Evolutionary conservation across 2,329 filamentous ascomycete genomes (phyloP).

Genomic region (Lithohypha guttulata): DNA sequence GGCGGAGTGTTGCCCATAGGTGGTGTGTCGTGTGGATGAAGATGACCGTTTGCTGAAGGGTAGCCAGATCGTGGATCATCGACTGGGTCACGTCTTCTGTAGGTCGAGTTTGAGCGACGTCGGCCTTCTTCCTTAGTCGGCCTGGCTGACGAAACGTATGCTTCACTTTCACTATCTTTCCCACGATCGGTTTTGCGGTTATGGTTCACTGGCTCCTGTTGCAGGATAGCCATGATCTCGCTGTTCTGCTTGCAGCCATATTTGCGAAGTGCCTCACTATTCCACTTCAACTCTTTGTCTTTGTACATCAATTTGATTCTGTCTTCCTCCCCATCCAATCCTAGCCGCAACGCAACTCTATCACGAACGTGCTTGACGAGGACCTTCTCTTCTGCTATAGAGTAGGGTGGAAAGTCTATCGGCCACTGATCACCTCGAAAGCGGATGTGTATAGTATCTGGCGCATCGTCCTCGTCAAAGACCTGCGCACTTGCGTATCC

Average conservation of each 20-base stretch:
- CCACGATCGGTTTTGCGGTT: constrained; percentile 16
- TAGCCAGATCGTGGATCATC: constrained; percentile 4
- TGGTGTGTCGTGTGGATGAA: constrained; percentile 7
- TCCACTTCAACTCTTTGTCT: constrained; percentile 34
- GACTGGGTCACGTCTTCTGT: constrained; percentile 8
- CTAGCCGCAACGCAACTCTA: constrained; percentile 29
- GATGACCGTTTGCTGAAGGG: constrained; percentile 8
- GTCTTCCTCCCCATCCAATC: constrained; percentile 24
- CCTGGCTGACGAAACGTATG: constrained; percentile 2
- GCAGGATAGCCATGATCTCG: constrained; percentile 31
- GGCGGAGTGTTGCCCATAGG: constrained; percentile 10
- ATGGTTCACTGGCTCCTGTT: constrained; percentile 14
- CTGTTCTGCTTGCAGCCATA: constrained; percentile 40
- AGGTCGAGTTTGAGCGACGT: constrained; percentile 8
- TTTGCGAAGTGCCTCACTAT: constrained; percentile 29
- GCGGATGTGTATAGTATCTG: constrained; percentile 35
- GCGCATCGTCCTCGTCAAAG: constrained; percentile 26
- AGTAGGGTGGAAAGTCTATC: constrained; percentile 36
- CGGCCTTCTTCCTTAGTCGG: constrained; percentile 11
- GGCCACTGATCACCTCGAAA: constrained; percentile 33
- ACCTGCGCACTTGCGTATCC: neutral
- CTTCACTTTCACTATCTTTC: constrained; percentile 19
- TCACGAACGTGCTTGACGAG: constrained; percentile 33
- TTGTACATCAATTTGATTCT: constrained; percentile 38
- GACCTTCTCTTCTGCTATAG: constrained; percentile 36